Conservation (phyloP, 2,329 filamentous ascomycete genomes). For the Xylaria sp. region DNA sequence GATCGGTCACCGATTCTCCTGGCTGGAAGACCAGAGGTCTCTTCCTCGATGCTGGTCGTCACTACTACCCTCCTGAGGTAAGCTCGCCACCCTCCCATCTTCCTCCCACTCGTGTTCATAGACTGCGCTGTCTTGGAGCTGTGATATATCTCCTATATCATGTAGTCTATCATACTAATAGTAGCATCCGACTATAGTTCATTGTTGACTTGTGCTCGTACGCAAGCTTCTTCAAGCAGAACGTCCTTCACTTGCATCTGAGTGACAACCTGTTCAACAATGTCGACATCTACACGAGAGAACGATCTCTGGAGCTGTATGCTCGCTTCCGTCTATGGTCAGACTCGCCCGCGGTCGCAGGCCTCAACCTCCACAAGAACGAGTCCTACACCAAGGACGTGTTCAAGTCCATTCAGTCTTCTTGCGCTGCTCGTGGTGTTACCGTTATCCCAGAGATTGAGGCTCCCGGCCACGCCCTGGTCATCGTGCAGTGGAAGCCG, state of each 20-base stretch:
- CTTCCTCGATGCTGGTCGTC: slow-evolving; percentile 48
- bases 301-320: slow-evolving; percentile 46
- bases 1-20: slow-evolving; percentile 43
- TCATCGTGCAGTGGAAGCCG: slow-evolving; percentile 55
- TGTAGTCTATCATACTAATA: background rate
- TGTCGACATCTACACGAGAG: slow-evolving; percentile 42
- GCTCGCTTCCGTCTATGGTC: slow-evolving; percentile 52
- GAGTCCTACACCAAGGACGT: slow-evolving; percentile 49
- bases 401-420: slow-evolving; percentile 47
- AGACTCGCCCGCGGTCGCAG: slow-evolving; percentile 41
- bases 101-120: background rate
- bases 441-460: slow-evolving; percentile 57
- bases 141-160: background rate
- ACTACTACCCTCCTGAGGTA: slow-evolving; percentile 48
- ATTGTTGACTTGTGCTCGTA: slow-evolving; percentile 54
- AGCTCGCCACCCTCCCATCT: background rate
- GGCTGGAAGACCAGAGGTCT: slow-evolving; percentile 46
- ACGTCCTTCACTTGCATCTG: slow-evolving; percentile 53
- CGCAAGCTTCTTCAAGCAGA: slow-evolving; percentile 57
- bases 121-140: too few species aligned
- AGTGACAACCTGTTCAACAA: slow-evolving; percentile 53
- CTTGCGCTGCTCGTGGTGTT: slow-evolving; percentile 50
- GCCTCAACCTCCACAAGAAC: slow-evolving; percentile 46
- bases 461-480: slow-evolving; percentile 51
- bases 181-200: slow-evolving; percentile 32